Conservation (phyloP, 257 asterid species). For the Ajuga chamaepitys region DNA sequence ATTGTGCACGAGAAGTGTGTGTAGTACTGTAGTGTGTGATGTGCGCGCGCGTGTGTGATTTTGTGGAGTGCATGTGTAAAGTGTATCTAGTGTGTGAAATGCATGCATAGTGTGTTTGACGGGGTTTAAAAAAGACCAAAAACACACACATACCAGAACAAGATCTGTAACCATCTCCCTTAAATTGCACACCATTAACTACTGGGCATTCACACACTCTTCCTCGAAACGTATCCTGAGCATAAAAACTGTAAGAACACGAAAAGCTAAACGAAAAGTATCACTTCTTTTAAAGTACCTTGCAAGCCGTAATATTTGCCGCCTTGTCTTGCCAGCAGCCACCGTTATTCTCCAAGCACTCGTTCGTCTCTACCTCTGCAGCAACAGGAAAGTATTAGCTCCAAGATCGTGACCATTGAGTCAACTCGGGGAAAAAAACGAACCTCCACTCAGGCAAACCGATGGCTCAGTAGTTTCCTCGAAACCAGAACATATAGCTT, state of each 20-base stretch:
- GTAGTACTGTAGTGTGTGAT: too few relatives aligned
- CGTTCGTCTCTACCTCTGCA: conserved; percentile 72
- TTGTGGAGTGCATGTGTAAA: too few relatives aligned
- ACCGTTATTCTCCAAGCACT: conserved; percentile 72
- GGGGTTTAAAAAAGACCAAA: too few relatives aligned
- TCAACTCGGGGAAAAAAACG: neutral
- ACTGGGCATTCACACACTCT: conserved; percentile 44
- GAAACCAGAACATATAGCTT: conserved; percentile 83
- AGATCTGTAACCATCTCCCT: conserved; percentile 48
- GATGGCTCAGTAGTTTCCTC: conserved; percentile 84
- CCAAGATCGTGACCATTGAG: conserved; percentile 1
- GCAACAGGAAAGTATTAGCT: conserved; percentile 8
- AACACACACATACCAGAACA: conserved; percentile 29
- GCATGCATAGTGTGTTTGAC: too few relatives aligned
- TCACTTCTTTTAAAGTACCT: conserved; percentile 26
- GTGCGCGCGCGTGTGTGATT: too few relatives aligned
- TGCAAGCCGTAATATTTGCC: conserved; percentile 73
- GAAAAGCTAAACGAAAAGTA: neutral
- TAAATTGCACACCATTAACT: conserved; percentile 37
- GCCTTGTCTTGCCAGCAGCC: conserved; percentile 73
- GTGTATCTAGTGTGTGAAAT: too few relatives aligned
- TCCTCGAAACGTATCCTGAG: conserved; percentile 46
- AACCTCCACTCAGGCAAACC: conserved; percentile 53
- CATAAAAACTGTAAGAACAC: neutral
- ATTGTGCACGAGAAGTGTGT: too few relatives aligned